Evolutionary conservation across 2,329 filamentous ascomycete species (phyloP).

Genomic region (Stagonosporopsis cucurbitacearum): DNA sequence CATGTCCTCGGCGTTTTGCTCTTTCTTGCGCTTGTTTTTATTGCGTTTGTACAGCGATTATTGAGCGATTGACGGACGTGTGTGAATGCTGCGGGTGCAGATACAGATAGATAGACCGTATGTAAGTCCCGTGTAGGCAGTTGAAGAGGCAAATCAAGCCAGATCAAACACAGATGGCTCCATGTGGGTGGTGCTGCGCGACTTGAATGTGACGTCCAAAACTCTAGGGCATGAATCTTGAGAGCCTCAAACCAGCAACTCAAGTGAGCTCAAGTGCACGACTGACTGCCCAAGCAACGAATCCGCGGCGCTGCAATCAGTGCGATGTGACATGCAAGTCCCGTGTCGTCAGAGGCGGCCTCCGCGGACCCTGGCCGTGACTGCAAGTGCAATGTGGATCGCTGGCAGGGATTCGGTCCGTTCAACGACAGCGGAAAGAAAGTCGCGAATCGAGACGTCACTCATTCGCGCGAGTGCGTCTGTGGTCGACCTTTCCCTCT

Average conservation of each 20-base stretch:
- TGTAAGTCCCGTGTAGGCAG: conserved; percentile 18
- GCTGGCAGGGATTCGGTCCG: conserved; percentile 20
- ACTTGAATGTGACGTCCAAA: neutral
- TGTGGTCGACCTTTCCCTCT: neutral
- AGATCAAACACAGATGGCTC: neutral
- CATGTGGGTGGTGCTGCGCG: neutral
- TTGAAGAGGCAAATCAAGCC: neutral
- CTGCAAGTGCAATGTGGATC: neutral
- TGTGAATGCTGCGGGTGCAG: neutral
- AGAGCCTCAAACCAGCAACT: too few species aligned
- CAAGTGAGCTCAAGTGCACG: too few species aligned
- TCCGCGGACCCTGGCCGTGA: neutral
- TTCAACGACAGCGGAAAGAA: conserved; percentile 4
- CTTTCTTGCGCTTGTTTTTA: neutral
- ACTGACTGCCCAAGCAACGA: too few species aligned
- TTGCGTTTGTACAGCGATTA: conserved; percentile 1
- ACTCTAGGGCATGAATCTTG: too few species aligned
- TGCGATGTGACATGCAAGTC: too few species aligned
- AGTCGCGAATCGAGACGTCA: conserved; percentile 28
- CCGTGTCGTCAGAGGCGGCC: neutral
- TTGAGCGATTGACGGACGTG: neutral
- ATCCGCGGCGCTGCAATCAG: too few species aligned
- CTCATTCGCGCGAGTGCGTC: neutral
- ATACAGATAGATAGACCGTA: neutral
- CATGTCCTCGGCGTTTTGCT: conserved; percentile 12